Conservation (phyloP, 1,284 basidiomycete genomes). For the Amylostereum areolatum region DNA sequence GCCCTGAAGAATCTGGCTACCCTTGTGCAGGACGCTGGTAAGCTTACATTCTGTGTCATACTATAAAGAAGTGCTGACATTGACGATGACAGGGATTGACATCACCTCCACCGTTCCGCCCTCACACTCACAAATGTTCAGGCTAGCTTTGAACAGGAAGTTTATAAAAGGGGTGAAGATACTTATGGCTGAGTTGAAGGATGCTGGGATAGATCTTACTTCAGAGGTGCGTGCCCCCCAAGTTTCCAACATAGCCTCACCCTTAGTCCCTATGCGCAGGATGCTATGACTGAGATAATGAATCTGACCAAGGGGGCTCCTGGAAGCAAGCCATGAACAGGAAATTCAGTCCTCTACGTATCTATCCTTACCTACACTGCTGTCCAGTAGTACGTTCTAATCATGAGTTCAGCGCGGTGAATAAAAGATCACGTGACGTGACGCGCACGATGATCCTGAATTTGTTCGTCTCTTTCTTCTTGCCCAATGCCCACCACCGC, state of each 20-base stretch:
- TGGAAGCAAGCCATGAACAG: too few species aligned
- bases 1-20: slow-evolving; percentile 40
- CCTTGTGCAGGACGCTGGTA: slow-evolving; percentile 49
- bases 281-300: slow-evolving; percentile 26
- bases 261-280: background rate
- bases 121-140: slow-evolving; percentile 46
- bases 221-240: slow-evolving; percentile 28
- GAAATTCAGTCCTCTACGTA: too few species aligned
- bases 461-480: too few species aligned
- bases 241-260: background rate
- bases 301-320: slow-evolving; percentile 3
- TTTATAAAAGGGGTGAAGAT: slow-evolving; percentile 42
- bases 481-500: too few species aligned
- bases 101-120: slow-evolving; percentile 35
- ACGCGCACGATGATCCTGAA: too few species aligned
- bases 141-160: slow-evolving; percentile 44
- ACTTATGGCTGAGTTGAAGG: slow-evolving; percentile 46
- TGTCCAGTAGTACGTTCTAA: too few species aligned
- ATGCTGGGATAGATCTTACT: slow-evolving; percentile 51
- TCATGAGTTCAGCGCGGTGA: too few species aligned
- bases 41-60: slow-evolving; percentile 1
- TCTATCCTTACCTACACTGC: too few species aligned
- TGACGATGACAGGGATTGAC: slow-evolving; percentile 37
- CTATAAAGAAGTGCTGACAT: background rate
- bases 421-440: too few species aligned